phyloP scores from a whole-genome alignment of 345 rosid genomes.

The Syzygium aqueum region DNA sequence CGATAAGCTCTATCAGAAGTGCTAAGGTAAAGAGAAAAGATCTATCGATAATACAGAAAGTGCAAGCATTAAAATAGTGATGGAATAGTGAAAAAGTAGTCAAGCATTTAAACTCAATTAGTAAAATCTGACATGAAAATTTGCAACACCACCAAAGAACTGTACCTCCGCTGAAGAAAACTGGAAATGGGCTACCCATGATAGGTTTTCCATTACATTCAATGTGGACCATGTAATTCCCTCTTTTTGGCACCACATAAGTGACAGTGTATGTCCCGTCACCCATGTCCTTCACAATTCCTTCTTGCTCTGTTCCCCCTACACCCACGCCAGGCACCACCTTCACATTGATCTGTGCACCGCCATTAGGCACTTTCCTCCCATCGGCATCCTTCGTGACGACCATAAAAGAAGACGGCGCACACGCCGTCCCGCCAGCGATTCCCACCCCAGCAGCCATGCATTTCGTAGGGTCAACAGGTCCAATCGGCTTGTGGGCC shows the following conservation, averaged over 20 bases:
- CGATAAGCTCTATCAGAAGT: neutral
- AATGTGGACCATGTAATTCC: constrained; percentile 88
- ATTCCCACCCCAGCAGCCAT: constrained; percentile 87
- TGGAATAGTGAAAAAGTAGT: neutral
- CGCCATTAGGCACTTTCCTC: constrained; percentile 72
- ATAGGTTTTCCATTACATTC: constrained; percentile 86
- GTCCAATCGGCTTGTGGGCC: constrained; percentile 74
- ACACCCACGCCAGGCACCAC: constrained; percentile 90
- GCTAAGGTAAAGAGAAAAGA: neutral
- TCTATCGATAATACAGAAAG: neutral
- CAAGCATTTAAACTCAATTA: neutral
- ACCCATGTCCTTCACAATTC: constrained; percentile 84
- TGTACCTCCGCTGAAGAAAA: constrained; percentile 92
- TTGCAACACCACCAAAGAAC: neutral
- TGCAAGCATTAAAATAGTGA: neutral
- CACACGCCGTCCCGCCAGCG: constrained; percentile 94
- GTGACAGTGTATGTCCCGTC: constrained; percentile 87
- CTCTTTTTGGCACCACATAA: constrained; percentile 94
- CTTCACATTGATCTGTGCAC: constrained; percentile 62
- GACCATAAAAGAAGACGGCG: constrained; percentile 70
- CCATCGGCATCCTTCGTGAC: constrained; percentile 84
- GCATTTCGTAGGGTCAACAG: constrained; percentile 78
- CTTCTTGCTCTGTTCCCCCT: constrained; percentile 89
- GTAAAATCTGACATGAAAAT: neutral
- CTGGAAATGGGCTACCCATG: constrained; percentile 96